Percentiles rank a stretch among this genome's conserved stretches.
phyloP scores from a whole-genome alignment of 441 rosid genomes.

The Metrosideros polymorpha region DNA sequence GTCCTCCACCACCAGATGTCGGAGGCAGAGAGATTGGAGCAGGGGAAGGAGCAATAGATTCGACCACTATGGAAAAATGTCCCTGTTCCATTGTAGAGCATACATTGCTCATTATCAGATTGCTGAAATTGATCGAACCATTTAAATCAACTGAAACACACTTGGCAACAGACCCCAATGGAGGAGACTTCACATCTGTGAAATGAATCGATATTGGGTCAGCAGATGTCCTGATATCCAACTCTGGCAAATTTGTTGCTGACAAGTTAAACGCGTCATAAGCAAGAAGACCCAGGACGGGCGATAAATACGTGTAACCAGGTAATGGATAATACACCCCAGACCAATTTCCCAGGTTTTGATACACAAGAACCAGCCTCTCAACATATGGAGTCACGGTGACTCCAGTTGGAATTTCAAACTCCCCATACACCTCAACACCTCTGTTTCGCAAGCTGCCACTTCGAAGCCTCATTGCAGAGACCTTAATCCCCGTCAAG shows the following conservation, averaged over 20 bases:
- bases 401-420: constrained; percentile 2
- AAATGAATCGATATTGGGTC: constrained; percentile 4
- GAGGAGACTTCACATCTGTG: not conserved
- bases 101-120: not conserved
- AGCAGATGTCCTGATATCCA: constrained; percentile 1
- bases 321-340: not conserved
- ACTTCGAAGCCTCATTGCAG: constrained; percentile 9
- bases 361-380: constrained; percentile 14
- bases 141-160: constrained; percentile 2
- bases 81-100: constrained; percentile 11
- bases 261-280: constrained; percentile 8
- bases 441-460: constrained; percentile 8
- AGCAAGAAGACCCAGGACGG: constrained; percentile 11
- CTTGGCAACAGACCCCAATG: constrained; percentile 4
- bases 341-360: constrained; percentile 14
- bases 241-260: constrained; percentile 2
- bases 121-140: constrained; percentile 1
- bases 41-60: constrained; percentile 6
- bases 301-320: constrained; percentile 2
- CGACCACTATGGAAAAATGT: constrained; percentile 12
- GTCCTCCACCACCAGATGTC: not conserved
- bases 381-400: not conserved
- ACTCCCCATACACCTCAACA: not conserved
- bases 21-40: not conserved
- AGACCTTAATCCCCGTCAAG: constrained; percentile 6